Evolutionary conservation across 2,329 filamentous ascomycete species (phyloP), one percentile per base, ranked within the genome.

Genomic region (Monosporascus sp.): DNA sequence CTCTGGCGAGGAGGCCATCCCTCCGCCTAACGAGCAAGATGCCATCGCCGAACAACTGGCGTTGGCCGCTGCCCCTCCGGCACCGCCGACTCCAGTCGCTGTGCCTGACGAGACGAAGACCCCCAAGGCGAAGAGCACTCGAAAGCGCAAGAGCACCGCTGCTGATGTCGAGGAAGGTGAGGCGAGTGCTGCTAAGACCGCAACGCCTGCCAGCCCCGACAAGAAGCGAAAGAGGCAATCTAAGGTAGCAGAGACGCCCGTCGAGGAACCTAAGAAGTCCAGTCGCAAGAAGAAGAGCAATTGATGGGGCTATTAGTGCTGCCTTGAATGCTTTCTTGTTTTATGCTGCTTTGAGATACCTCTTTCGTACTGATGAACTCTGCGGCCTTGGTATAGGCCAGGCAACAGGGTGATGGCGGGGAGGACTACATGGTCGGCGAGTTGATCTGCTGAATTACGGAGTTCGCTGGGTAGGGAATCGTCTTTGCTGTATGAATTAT

Each of bases 151-250:
- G 80, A 77, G 75, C 20, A 73, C 76, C 27, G 72, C 72, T 6
- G 73, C 72, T 34, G 76, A 75, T n/a, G 73, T 75, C 17, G 72
- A 73, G 50, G 75, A 76, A 62, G 59, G 71, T 64, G 71, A 74
- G 62, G 65, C 70, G 43, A 68, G 72, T 26, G 65, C 64, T 27
- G 62, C 59, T 65, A 68, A 69, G 64, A 69, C 60, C 51, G 68
- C 70, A 31, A 73, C 73, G 31, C 76, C 78, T 26, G 75, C 75
- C 52, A 83, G 79, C 67, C 81, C 82, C 31, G 82, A 82, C 59
- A 83, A 83, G 77, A 86, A 86, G 80, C 76, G 82, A 61, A 80
- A 84, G 71, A 73, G 83, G 55, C 72, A 74, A 9, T 81, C 79
- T 62, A 85, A 85, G 76, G 78, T 73, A 41, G 72, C 72, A 27